These are phyloP conservation scores for Domatiomyces catenatus DNA, from an alignment of 2,329 filamentous ascomycete species.

Conservation along the genomic window DNA sequence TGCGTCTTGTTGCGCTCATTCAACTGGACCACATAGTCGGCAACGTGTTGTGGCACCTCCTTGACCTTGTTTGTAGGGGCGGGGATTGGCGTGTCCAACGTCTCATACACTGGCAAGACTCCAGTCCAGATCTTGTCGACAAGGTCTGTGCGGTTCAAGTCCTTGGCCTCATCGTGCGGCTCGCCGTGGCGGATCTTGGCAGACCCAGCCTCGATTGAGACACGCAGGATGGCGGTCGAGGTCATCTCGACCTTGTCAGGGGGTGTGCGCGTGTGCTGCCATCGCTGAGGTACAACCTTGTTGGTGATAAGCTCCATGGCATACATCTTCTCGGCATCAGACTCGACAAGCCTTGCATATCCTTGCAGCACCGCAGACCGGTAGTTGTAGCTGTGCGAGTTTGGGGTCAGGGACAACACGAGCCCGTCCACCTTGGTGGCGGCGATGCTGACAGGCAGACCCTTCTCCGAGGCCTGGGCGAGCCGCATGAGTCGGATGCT, in stretches of 20 bases:
- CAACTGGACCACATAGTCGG: conserved; percentile 34
- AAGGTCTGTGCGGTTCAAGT: conserved; percentile 35
- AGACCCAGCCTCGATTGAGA: conserved; percentile 53
- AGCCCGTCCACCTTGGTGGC: conserved; percentile 66
- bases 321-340: conserved; percentile 55
- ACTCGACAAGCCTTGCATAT: conserved; percentile 51
- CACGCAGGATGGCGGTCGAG: conserved; percentile 54
- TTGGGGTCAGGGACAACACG: conserved; percentile 63
- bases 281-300: conserved; percentile 52
- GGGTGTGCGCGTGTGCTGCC: conserved; percentile 48
- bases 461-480: conserved; percentile 32
- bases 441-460: conserved; percentile 56
- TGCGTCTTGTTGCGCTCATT: conserved; percentile 23
- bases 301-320: conserved; percentile 69
- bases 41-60: conserved; percentile 48
- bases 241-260: conserved; percentile 58
- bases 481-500: conserved; percentile 61
- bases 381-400: conserved; percentile 76
- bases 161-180: conserved; percentile 46
- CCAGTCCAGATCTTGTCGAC: conserved; percentile 42
- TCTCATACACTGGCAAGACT: conserved; percentile 49
- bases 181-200: conserved; percentile 57
- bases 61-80: conserved; percentile 43
- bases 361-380: conserved; percentile 67
- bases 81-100: conserved; percentile 48